Evolutionary conservation across 495 filamentous ascomycete species (phyloP), one percentile per base, ranked within the genome.

Genomic region (Hyaloscypha finlandica): DNA sequence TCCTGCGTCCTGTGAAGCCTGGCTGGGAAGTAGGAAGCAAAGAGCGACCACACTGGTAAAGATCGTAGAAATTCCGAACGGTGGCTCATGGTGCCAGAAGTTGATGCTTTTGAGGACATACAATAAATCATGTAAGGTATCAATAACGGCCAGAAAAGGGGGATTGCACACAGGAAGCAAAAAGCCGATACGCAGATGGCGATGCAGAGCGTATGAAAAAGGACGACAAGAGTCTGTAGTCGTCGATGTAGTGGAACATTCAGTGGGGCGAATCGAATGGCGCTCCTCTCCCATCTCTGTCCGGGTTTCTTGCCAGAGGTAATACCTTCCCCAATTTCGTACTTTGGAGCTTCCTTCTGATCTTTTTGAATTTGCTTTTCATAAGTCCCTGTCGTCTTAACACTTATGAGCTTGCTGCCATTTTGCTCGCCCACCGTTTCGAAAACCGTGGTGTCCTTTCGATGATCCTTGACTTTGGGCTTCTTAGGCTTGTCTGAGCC

Each of bases 11-110:
- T 90, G 77, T 98, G 93, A 35, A 99, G 85, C 35, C 85, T 83
- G 14, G 92, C 90, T 1, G 95, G 95, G 77, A 95, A 99, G 81
- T 98, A 99, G 20, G 86, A 90, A 52, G 91, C 93, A 75, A 97
- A 98, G 59, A 96, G 84, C 25, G 86, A 89, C 94, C 94, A 99
- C 39, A 94, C 77, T 20, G 84, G 84, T n/a, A 88, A 83, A n/a
- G 82, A 84, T 30, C 94, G 88, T 63, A 94, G 77, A 68, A 90
- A 84, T 37, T 89, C 82, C 45, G 88, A 92, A 61, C 95, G 91
- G 59, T 86, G 85, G 33, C 84, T 86, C 31, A 96, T 82, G 8
- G 84, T 83, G 25, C 95, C 95, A 37, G 91, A 89, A 8, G 85
- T 88, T 32, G 86, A 83, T 14, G 90, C 88, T 57, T 86, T 89